A percentile compares a stretch with the other conserved stretches of the same genome.
These are phyloP conservation scores for Leccinellum luteum DNA, from an alignment of 768 basidiomycete genomes.

Conservation along the genomic window DNA sequence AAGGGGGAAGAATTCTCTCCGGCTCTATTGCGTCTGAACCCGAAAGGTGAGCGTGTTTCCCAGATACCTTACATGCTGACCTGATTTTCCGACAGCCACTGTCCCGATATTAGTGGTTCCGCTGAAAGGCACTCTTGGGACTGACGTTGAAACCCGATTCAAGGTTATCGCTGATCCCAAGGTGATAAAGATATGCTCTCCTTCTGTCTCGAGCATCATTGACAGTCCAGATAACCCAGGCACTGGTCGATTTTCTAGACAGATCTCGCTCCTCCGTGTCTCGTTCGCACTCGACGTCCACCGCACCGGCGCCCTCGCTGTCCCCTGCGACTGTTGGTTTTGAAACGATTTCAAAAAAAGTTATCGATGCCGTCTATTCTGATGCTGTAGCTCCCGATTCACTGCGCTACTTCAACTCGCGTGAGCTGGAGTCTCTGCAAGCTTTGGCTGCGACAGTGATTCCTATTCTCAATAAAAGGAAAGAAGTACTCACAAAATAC, in stretches of 20 bases:
- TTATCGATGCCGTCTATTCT: constrained; percentile 58
- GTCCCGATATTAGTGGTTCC: constrained; percentile 88
- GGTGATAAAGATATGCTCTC: constrained; percentile 29
- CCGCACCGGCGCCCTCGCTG: constrained; percentile 71
- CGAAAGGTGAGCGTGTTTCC: constrained; percentile 49
- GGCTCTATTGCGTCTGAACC: constrained; percentile 73
- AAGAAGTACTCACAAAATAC: constrained; percentile 47
- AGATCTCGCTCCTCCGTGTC: constrained; percentile 72
- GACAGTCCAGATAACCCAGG: constrained; percentile 37
- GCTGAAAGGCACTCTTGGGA: constrained; percentile 63
- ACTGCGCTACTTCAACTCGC: constrained; percentile 58
- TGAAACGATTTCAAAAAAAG: constrained; percentile 25
- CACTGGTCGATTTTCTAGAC: constrained; percentile 78
- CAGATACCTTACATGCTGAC: constrained; percentile 5
- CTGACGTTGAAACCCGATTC: constrained; percentile 75
- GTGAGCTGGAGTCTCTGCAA: constrained; percentile 50
- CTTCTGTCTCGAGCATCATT: neutral
- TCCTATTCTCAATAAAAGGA: constrained; percentile 45
- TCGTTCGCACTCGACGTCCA: constrained; percentile 65
- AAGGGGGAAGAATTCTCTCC: constrained; percentile 80
- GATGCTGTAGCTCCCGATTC: constrained; percentile 60
- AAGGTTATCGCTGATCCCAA: constrained; percentile 75
- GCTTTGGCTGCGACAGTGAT: constrained; percentile 42
- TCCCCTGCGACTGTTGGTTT: constrained; percentile 82
- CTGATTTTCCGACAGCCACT: constrained; percentile 47